These are phyloP conservation scores for Chlorella sorokiniana DNA, from an alignment of 139 green algal species.

Conservation along the genomic window DNA sequence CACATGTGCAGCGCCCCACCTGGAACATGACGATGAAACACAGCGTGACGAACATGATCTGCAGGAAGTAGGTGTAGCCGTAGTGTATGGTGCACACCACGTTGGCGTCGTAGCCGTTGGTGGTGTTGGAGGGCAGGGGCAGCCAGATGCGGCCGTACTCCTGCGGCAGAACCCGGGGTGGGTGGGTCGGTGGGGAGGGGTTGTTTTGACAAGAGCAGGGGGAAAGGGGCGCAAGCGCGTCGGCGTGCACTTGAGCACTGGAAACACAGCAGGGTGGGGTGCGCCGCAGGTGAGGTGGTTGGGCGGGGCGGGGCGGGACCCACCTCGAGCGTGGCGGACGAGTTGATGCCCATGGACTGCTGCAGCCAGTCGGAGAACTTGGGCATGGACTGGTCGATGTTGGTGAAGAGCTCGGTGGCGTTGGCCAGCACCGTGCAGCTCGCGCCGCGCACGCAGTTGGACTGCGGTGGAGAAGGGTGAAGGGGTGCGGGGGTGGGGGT, in stretches of 20 bases:
- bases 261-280: too few species aligned
- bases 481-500: background rate
- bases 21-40: constrained; percentile 38
- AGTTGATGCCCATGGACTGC: constrained; percentile 50
- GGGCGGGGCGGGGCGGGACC: too few species aligned
- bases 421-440: constrained; percentile 29
- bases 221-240: background rate
- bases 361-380: constrained; percentile 32
- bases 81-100: constrained; percentile 33
- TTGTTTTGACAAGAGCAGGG: background rate
- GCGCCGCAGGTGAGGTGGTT: too few species aligned
- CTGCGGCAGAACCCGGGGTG: background rate
- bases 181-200: background rate
- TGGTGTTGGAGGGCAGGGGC: constrained; percentile 27
- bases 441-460: constrained; percentile 24
- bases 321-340: constrained; percentile 30
- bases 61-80: constrained; percentile 42
- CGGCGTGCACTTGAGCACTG: too few species aligned
- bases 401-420: constrained; percentile 33
- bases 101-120: constrained; percentile 32
- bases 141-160: constrained; percentile 17
- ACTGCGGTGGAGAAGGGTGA: background rate
- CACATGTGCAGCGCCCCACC: background rate
- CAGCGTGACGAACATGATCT: constrained; percentile 32
- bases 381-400: constrained; percentile 32